phyloP scores from a whole-genome alignment of 2,329 filamentous ascomycete species.

The Mariannaea sp. region DNA sequence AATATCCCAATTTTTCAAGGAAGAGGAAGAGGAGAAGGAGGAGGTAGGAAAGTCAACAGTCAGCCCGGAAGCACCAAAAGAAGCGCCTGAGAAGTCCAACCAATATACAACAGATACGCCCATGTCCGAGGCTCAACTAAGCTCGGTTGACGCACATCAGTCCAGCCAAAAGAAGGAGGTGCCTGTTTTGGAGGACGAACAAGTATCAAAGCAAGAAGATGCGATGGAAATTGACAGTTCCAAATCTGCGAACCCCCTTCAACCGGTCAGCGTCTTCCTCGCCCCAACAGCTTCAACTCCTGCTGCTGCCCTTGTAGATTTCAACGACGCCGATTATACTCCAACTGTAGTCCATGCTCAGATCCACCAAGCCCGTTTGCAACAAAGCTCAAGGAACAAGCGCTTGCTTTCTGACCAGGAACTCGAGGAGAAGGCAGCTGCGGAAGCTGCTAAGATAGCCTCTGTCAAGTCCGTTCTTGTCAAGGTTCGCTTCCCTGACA shows the following conservation, averaged over 20 bases:
- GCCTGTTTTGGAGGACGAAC: conserved; percentile 24
- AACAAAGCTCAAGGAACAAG: conserved; percentile 68
- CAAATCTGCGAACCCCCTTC: conserved; percentile 43
- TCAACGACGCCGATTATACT: conserved; percentile 76
- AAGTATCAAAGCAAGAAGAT: conserved; percentile 13
- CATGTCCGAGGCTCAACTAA: conserved; percentile 31
- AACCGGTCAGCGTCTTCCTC: conserved; percentile 73
- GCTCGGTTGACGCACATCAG: conserved; percentile 11
- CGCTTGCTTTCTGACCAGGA: conserved; percentile 84
- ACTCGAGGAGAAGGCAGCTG: conserved; percentile 69
- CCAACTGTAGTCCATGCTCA: conserved; percentile 78
- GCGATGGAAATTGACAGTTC: conserved; percentile 32
- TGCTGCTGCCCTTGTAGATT: conserved; percentile 68
- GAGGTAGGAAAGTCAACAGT: conserved; percentile 14
- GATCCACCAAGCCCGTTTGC: conserved; percentile 71
- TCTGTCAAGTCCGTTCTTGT: conserved; percentile 71
- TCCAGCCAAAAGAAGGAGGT: conserved; percentile 9
- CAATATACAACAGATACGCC: conserved; percentile 25
- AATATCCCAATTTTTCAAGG: conserved; percentile 76
- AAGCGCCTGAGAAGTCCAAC: conserved; percentile 14
- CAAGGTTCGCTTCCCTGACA: conserved; percentile 87
- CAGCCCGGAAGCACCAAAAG: conserved; percentile 15
- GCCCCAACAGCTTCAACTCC: conserved; percentile 78
- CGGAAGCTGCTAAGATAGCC: conserved; percentile 67
- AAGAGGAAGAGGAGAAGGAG: conserved; percentile 43